Conservation (phyloP, 345 rosid genomes). For the Lepidium sativum region DNA sequence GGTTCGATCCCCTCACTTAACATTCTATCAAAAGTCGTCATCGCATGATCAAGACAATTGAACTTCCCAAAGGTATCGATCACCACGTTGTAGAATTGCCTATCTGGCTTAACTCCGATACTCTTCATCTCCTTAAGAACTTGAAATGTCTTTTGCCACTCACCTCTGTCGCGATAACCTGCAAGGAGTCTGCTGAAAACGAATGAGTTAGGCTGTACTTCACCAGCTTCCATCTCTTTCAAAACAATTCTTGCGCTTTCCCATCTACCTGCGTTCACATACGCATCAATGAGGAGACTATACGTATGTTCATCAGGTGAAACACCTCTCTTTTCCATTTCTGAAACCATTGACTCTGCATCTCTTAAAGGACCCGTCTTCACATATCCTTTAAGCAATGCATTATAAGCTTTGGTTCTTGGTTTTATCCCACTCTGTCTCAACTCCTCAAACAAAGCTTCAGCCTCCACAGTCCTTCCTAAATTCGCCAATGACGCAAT, state of each 20-base stretch:
- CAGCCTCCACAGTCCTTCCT: slow-evolving; percentile 73
- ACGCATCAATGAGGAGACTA: slow-evolving; percentile 82
- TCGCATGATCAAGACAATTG: slow-evolving; percentile 84
- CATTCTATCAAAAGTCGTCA: slow-evolving; percentile 78
- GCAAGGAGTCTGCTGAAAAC: slow-evolving; percentile 78
- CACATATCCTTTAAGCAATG: slow-evolving; percentile 75
- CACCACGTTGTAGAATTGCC: slow-evolving; percentile 87
- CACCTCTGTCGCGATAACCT: slow-evolving; percentile 76
- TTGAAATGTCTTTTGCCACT: slow-evolving; percentile 93
- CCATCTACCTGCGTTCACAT: slow-evolving; percentile 86
- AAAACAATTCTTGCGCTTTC: slow-evolving; percentile 87
- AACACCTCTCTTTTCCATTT: slow-evolving; percentile 88
- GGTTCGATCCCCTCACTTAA: slow-evolving; percentile 71
- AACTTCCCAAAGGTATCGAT: slow-evolving; percentile 92
- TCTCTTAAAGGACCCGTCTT: slow-evolving; percentile 66
- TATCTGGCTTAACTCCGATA: slow-evolving; percentile 71
- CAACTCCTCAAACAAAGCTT: slow-evolving; percentile 91
- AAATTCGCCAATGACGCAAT: slow-evolving; percentile 53
- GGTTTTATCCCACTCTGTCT: slow-evolving; percentile 66
- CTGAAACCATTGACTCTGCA: slow-evolving; percentile 70
- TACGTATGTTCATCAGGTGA: slow-evolving; percentile 79
- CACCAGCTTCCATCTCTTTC: slow-evolving; percentile 86
- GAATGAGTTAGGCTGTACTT: slow-evolving; percentile 64
- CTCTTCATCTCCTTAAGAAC: slow-evolving; percentile 86
- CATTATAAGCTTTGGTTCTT: slow-evolving; percentile 76